Evolutionary conservation across 352 stramenopile species (phyloP).

Genomic region (Nothophytophthora sp.): DNA sequence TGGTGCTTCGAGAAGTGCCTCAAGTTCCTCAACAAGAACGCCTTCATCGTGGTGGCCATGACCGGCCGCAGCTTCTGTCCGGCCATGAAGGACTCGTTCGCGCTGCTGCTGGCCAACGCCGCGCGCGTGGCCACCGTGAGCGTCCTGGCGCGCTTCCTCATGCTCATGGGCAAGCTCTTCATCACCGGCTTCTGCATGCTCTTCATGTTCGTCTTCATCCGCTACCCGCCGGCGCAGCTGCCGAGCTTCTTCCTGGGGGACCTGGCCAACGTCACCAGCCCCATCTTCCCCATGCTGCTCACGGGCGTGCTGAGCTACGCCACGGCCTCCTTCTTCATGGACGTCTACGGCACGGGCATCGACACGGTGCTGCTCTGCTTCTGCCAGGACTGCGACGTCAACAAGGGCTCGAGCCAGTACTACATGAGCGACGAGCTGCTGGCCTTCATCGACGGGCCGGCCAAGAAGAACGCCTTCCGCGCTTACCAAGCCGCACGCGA

Average conservation of each 20-base stretch:
- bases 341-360: conserved; percentile 82
- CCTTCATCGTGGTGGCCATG: conserved; percentile 91
- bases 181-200: conserved; percentile 80
- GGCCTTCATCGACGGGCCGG: conserved; percentile 74
- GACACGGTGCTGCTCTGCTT: conserved; percentile 89
- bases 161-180: conserved; percentile 88
- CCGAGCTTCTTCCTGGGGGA: conserved; percentile 80
- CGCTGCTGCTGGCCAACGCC: conserved; percentile 95
- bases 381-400: conserved; percentile 85
- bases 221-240: conserved; percentile 47
- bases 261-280: conserved; percentile 59
- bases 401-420: conserved; percentile 74
- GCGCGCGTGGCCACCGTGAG: conserved; percentile 87
- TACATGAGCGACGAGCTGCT: conserved; percentile 87
- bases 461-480: conserved; percentile 78
- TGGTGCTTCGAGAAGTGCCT: conserved; percentile 91
- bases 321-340: conserved; percentile 76
- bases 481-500: conserved; percentile 42
- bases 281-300: conserved; percentile 82
- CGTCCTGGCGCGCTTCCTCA: conserved; percentile 82
- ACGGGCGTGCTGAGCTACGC: conserved; percentile 72
- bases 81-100: conserved; percentile 94
- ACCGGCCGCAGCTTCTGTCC: conserved; percentile 86
- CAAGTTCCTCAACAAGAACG: conserved; percentile 91
- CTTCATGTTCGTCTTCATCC: conserved; percentile 86